phyloP scores from a whole-genome alignment of 2,329 filamentous ascomycete species.

The Neospermospora avenae region DNA sequence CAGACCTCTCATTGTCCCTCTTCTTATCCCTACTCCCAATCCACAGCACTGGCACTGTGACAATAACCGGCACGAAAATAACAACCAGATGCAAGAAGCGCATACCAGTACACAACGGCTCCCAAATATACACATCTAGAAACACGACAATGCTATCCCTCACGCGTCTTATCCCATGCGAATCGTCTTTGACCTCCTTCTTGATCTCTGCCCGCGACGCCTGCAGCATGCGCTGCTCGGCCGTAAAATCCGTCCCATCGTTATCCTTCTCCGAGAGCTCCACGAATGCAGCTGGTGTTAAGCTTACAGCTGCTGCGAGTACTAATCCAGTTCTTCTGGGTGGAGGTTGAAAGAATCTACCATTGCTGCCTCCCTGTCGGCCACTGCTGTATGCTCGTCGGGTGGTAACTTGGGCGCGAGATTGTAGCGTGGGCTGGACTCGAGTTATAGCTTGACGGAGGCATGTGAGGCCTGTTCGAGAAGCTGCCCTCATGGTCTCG shows the following conservation, averaged over 20 bases:
- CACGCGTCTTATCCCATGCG: slow-evolving; percentile 56
- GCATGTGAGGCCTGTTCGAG: slow-evolving; percentile 44
- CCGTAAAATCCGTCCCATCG: slow-evolving; percentile 58
- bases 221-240: slow-evolving; percentile 83
- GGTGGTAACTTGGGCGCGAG: slow-evolving; percentile 15
- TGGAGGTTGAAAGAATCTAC: slow-evolving; percentile 18
- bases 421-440: slow-evolving; percentile 30
- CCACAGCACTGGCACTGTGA: slow-evolving; percentile 77
- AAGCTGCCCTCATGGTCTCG: slow-evolving; percentile 41
- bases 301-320: slow-evolving; percentile 27
- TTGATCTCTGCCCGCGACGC: slow-evolving; percentile 74
- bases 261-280: slow-evolving; percentile 55
- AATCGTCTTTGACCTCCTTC: slow-evolving; percentile 61
- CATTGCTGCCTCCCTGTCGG: background rate
- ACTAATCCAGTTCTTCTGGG: slow-evolving; percentile 22
- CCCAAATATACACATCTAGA: slow-evolving; percentile 71
- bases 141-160: slow-evolving; percentile 61
- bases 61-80: slow-evolving; percentile 89
- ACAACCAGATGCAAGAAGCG: slow-evolving; percentile 83
- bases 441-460: slow-evolving; percentile 37
- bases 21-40: slow-evolving; percentile 62
- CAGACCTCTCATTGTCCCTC: slow-evolving; percentile 70
- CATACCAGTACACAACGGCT: slow-evolving; percentile 81
- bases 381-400: slow-evolving; percentile 17
- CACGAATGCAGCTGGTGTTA: slow-evolving; percentile 57